A percentile compares a stretch with the other conserved stretches of the same genome.
Evolutionary conservation across 306 rosid genomes (phyloP).

Genomic region (Cotoneaster glaucophyllus): DNA sequence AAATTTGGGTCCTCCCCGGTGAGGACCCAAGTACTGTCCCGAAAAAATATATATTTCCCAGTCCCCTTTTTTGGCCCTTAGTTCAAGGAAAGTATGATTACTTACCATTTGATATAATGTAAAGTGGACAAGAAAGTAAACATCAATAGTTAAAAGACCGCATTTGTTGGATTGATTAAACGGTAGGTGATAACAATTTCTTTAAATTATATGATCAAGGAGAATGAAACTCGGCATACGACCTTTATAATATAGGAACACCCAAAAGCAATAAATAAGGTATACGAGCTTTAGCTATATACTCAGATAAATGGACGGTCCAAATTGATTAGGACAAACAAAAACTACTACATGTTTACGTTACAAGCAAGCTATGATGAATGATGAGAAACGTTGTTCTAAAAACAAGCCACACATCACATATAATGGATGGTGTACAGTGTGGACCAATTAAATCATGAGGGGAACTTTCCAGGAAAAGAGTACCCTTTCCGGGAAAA

Average conservation of each 20-base stretch:
- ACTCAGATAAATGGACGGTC: not conserved
- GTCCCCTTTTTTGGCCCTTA: not conserved
- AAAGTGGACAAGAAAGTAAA: not conserved
- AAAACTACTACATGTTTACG: constrained; percentile 11
- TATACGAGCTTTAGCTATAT: not conserved
- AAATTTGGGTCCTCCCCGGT: too few relatives aligned
- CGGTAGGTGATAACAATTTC: not conserved
- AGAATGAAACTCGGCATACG: not conserved
- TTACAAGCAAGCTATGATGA: constrained; percentile 39
- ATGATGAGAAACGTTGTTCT: constrained; percentile 21
- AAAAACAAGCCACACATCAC: constrained; percentile 35
- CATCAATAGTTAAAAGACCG: too few relatives aligned
- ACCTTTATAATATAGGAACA: constrained; percentile 2
- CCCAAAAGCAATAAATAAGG: not conserved
- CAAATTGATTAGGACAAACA: not conserved
- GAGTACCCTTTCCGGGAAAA: constrained; percentile 65
- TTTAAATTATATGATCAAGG: too few relatives aligned
- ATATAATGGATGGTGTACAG: constrained; percentile 24
- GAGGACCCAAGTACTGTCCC: too few relatives aligned
- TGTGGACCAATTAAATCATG: constrained; percentile 57
- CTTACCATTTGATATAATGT: not conserved
- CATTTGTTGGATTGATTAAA: too few relatives aligned
- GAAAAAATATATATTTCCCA: not conserved
- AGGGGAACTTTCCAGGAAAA: constrained; percentile 50
- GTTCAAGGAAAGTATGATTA: too few relatives aligned